These are phyloP conservation scores for Nigrograna mackinnonii DNA, from an alignment of 2,329 filamentous ascomycete species.

Conservation along the genomic window DNA sequence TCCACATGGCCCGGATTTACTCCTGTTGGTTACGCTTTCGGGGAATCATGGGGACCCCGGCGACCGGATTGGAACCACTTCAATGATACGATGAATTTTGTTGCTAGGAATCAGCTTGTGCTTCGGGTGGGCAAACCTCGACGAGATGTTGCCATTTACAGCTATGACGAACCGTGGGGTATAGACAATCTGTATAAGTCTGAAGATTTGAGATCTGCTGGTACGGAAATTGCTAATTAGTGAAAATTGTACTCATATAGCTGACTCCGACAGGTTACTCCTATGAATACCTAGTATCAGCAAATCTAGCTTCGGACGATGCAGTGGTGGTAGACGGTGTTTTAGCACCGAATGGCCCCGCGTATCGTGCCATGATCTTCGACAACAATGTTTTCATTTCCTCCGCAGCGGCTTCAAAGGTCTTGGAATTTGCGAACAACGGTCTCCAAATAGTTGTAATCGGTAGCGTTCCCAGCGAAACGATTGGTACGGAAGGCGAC, in stretches of 20 bases:
- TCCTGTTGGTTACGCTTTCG: conserved; percentile 48
- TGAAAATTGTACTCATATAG: no score
- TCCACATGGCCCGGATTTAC: conserved; percentile 56
- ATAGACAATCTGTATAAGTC: conserved; percentile 11
- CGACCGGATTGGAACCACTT: conserved; percentile 50
- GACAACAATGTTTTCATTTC: no score
- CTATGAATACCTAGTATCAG: conserved; percentile 51
- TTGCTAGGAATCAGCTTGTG: conserved; percentile 43
- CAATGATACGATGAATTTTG: conserved; percentile 40
- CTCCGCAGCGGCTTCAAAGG: no score
- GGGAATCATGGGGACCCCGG: conserved; percentile 43
- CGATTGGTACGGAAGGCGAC: no score
- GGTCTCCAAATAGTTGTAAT: no score
- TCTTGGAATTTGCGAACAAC: no score
- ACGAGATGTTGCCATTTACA: conserved; percentile 48
- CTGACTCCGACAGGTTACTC: no score
- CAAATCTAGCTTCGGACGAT: conserved; percentile 46
- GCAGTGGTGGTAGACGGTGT: conserved; percentile 41
- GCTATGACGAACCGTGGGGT: conserved; percentile 15
- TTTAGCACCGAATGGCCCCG: background rate
- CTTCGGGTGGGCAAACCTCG: conserved; percentile 45
- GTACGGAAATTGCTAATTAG: no score
- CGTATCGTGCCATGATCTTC: background rate
- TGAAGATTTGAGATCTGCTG: conserved; percentile 7
- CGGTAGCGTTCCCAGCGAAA: no score